Percentiles rank a stretch among this genome's conserved stretches.
Conservation (phyloP, 2,329 filamentous ascomycete genomes). For the Cladophialophora exuberans region DNA sequence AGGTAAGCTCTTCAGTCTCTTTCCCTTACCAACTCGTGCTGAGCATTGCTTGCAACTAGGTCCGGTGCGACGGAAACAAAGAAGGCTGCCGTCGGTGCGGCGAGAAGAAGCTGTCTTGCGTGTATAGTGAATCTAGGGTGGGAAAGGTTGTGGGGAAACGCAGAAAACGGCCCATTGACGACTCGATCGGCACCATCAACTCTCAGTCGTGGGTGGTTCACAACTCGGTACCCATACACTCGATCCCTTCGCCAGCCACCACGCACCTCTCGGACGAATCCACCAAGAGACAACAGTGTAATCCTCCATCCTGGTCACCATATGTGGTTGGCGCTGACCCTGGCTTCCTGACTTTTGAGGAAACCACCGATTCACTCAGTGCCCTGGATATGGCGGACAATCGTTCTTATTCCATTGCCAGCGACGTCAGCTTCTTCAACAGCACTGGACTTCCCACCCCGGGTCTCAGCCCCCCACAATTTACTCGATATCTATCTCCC, state of each 20-base stretch:
- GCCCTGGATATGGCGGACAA: conserved; percentile 29
- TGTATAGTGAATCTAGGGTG: conserved; percentile 34
- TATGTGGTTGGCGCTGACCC: conserved; percentile 26
- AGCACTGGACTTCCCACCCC: conserved; percentile 31
- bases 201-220: conserved; percentile 27
- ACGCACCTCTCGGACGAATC: conserved; percentile 26
- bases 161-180: conserved; percentile 31
- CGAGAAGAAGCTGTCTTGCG: conserved; percentile 32
- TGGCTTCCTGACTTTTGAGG: conserved; percentile 24
- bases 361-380: conserved; percentile 24
- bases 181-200: conserved; percentile 27
- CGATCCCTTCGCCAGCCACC: conserved; percentile 31
- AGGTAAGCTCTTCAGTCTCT: conserved; percentile 17
- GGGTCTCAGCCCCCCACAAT: conserved; percentile 30
- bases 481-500: conserved; percentile 28
- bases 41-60: conserved; percentile 21
- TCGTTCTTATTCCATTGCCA: conserved; percentile 26
- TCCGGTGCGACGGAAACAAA: conserved; percentile 35
- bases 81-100: conserved; percentile 32
- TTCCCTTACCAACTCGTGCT: conserved; percentile 7
- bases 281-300: conserved; percentile 21
- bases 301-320: conserved; percentile 23
- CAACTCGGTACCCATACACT: conserved; percentile 20
- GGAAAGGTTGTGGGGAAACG: conserved; percentile 35
- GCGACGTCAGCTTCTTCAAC: conserved; percentile 26